A percentile compares a stretch with the other conserved stretches of the same genome.
Conservation (phyloP, 495 filamentous ascomycete species). For the Annulohypoxylon nitens region DNA sequence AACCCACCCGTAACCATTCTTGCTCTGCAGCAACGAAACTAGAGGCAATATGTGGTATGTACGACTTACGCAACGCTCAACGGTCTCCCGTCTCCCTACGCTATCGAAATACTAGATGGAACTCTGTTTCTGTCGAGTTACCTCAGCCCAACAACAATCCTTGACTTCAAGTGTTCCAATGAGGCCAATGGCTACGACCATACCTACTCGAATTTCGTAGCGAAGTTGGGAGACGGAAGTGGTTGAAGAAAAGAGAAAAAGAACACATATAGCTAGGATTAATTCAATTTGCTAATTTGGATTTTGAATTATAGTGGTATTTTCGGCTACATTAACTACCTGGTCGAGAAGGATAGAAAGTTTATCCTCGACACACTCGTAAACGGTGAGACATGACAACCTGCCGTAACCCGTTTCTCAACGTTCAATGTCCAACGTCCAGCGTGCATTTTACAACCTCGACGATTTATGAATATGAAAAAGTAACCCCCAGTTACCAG, state of each 20-base stretch:
- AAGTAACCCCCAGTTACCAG: neutral
- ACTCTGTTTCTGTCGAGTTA: slow-evolving; percentile 2
- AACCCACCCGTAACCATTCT: slow-evolving; percentile 18
- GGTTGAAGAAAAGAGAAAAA: neutral
- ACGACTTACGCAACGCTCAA: slow-evolving; percentile 20
- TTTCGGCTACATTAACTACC: slow-evolving; percentile 94
- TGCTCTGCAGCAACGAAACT: slow-evolving; percentile 29
- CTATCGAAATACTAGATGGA: neutral
- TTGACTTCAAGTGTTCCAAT: slow-evolving; percentile 4
- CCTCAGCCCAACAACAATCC: slow-evolving; percentile 1
- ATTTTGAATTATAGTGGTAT: slow-evolving; percentile 78
- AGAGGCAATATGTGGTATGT: slow-evolving; percentile 48
- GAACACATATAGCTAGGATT: slow-evolving; percentile 1
- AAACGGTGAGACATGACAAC: slow-evolving; percentile 76
- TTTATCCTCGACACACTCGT: slow-evolving; percentile 95
- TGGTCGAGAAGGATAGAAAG: slow-evolving; percentile 96
- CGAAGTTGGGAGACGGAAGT: neutral
- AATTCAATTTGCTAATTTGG: slow-evolving; percentile 43
- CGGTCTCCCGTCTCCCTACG: slow-evolving; percentile 7
- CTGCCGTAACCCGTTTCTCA: slow-evolving; percentile 33
- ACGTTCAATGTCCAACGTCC: neutral
- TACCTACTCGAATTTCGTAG: neutral
- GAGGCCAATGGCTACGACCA: neutral
- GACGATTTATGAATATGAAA: slow-evolving; percentile 7
- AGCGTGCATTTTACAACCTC: slow-evolving; percentile 31